Evolutionary conservation across 2,329 filamentous ascomycete genomes (phyloP).

Genomic region (Hymenoscyphus occultus): DNA sequence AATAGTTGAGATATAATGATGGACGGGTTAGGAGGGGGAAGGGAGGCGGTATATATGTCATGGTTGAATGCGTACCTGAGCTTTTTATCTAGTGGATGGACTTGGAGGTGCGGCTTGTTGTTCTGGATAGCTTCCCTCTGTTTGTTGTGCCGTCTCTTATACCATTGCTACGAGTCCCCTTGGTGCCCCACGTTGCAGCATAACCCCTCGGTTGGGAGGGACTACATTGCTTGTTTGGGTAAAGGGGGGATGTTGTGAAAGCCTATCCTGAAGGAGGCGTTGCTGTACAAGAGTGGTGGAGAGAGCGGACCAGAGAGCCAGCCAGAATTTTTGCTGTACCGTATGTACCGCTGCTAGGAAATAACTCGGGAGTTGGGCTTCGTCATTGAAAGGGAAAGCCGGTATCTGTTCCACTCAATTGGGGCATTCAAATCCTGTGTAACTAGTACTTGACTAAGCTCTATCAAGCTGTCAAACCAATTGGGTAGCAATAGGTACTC

Average conservation of each 20-base stretch:
- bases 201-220: constrained; percentile 21
- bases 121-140: constrained; percentile 7
- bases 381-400: neutral
- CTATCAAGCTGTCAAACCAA: neutral
- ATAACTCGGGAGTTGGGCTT: neutral
- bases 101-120: constrained; percentile 1
- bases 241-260: neutral
- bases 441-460: neutral
- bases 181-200: constrained; percentile 21
- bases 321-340: neutral
- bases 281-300: constrained; percentile 2
- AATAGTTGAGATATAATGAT: neutral
- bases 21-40: neutral
- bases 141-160: neutral
- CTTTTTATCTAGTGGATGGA: neutral
- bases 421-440: neutral
- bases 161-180: constrained; percentile 3
- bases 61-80: neutral
- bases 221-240: constrained; percentile 27
- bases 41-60: neutral
- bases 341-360: neutral
- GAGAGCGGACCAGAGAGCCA: neutral
- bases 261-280: neutral
- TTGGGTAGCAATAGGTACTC: neutral
- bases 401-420: neutral